Conservation (phyloP, 257 asterid species). For the Rubia yunnanensis region DNA sequence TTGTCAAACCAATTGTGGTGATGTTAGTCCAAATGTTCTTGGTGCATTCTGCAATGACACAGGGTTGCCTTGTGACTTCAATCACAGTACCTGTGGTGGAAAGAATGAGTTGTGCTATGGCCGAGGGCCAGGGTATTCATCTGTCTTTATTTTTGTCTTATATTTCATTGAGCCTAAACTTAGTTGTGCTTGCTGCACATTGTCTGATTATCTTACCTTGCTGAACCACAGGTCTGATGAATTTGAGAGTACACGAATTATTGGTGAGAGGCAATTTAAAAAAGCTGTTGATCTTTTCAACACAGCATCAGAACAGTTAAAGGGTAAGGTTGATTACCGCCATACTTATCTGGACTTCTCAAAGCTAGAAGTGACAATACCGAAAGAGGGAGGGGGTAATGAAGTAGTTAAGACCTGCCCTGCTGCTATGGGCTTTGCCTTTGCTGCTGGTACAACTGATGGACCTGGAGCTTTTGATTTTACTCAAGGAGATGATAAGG, state of each 20-base stretch:
- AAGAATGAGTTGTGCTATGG: conserved; percentile 95
- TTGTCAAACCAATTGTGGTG: conserved; percentile 98
- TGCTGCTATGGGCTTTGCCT: conserved; percentile 98
- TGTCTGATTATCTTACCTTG: conserved; percentile 14
- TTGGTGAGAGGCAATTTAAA: conserved; percentile 86
- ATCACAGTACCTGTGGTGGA: conserved; percentile 95
- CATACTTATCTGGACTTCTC: conserved; percentile 78
- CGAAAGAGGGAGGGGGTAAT: conserved; percentile 47
- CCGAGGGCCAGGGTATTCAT: conserved; percentile 90
- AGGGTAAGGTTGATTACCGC: conserved; percentile 75
- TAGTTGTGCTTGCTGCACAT: not conserved
- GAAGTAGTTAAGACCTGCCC: conserved; percentile 79
- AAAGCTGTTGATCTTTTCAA: conserved; percentile 76
- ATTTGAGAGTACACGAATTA: conserved; percentile 88
- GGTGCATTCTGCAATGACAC: conserved; percentile 95
- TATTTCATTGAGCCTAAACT: not conserved
- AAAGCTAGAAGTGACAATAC: conserved; percentile 57
- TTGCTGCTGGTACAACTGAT: conserved; percentile 99
- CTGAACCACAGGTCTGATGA: conserved; percentile 68
- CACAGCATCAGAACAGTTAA: conserved; percentile 60
- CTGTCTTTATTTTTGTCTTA: not conserved
- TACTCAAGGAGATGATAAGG: conserved; percentile 89
- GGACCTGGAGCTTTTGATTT: conserved; percentile 99
- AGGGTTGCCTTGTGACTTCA: conserved; percentile 94
- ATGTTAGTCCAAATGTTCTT: conserved; percentile 97